Conservation (phyloP, 2,329 filamentous ascomycete genomes). For the Didymella glomerata region DNA sequence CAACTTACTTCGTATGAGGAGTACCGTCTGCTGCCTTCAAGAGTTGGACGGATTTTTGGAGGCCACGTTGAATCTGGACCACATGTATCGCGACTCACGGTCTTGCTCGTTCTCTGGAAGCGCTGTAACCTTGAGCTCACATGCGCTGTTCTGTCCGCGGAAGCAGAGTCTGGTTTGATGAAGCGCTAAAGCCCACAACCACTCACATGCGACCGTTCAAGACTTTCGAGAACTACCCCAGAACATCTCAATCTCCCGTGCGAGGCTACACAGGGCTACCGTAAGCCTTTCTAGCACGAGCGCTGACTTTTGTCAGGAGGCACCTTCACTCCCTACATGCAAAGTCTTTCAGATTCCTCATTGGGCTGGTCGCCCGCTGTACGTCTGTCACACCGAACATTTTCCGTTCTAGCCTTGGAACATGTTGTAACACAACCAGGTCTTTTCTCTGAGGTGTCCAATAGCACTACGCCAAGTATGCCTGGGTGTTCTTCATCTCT, state of each 20-base stretch:
- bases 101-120: neutral
- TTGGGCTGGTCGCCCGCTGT: constrained; percentile 2
- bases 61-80: neutral
- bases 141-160: constrained; percentile 3
- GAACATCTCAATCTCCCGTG: constrained; percentile 14
- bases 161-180: constrained; percentile 1
- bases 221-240: neutral
- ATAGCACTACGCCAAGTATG: neutral
- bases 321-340: constrained; percentile 1
- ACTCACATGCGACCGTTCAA: constrained; percentile 17
- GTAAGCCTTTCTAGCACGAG: constrained; percentile 7
- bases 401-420: neutral
- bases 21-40: neutral
- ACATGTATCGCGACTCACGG: neutral
- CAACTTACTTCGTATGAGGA: neutral
- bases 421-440: neutral
- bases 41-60: neutral
- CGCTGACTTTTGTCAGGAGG: constrained; percentile 12
- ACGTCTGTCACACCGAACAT: constrained; percentile 1
- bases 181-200: constrained; percentile 1
- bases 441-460: neutral
- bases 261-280: constrained; percentile 12
- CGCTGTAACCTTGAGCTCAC: neutral
- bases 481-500: neutral
- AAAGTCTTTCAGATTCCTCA: neutral